Evolutionary conservation across 169 alveolate species (phyloP).

Genomic region (Plasmodium reichenowi): DNA sequence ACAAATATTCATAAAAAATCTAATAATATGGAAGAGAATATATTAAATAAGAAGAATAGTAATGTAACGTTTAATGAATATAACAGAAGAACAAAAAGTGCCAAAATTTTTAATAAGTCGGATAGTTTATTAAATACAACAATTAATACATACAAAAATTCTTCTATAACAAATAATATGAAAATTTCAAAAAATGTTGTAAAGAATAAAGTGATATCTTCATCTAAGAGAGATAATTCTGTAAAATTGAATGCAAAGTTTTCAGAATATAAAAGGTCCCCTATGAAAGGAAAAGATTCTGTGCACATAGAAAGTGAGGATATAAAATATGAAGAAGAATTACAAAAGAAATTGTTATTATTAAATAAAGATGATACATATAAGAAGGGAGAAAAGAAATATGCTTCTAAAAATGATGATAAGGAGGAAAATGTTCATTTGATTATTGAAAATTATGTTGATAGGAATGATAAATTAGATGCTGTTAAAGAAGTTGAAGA

Average conservation of each 20-base stretch:
- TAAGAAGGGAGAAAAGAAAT: no score
- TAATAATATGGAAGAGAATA: not conserved
- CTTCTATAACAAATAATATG: not conserved
- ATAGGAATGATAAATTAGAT: not conserved
- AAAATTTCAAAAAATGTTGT: not conserved
- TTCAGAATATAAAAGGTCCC: not conserved
- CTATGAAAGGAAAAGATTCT: constrained; percentile 13
- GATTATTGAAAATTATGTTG: not conserved
- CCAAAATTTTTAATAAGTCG: not conserved
- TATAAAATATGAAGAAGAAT: constrained; percentile 16
- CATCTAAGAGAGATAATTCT: constrained; percentile 4
- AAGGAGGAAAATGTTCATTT: no score
- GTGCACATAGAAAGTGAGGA: not conserved
- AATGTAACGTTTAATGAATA: not conserved
- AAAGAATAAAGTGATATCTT: not conserved
- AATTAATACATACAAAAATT: not conserved
- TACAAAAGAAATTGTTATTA: constrained; percentile 43
- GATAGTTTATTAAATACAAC: not conserved
- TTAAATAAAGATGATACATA: constrained; percentile 21
- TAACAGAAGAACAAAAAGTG: constrained; percentile 9
- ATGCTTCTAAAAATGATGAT: no score
- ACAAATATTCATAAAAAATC: constrained; percentile 33
- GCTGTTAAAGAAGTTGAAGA: not conserved
- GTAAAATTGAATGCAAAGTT: not conserved
- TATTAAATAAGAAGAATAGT: not conserved